Base-by-base conservation (phyloP, 2,329 filamentous ascomycete genomes). In the Ampelomyces quisqualis region DNA sequence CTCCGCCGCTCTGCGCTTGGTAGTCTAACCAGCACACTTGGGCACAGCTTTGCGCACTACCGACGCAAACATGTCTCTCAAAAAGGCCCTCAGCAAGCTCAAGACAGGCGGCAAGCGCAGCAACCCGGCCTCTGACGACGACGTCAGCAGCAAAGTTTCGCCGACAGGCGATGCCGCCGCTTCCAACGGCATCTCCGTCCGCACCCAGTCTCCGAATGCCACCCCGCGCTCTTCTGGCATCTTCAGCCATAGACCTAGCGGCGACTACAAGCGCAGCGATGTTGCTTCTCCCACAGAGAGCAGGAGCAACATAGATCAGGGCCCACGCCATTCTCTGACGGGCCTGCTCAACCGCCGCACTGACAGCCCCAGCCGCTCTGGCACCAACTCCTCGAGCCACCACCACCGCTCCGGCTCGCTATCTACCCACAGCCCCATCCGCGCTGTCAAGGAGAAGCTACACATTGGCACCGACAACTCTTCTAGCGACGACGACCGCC, bases 51-150 rank as follows among this genome's bases (percentile, higher is more conserved):
- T n/a, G 45, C 48, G 49, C 47, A 43, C 33, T 41, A 47, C 37
- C 45, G 24, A 38, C 29, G 45, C 41, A 44, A 57, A 47, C 56
- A 55, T 61, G 49, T 70, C 71, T 38, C 69, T 75, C 51, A 75
- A 74, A 54, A 74, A 73, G 57, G 72, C 70, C 19, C 60, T 71
- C 36, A 64, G 58, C 34, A 71, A 70, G 60, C 62, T 75, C 46
- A 71, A 70, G 60, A 60, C 69, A 21, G 61, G 58, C 43, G 37
- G 51, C 34, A 53, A n/a, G n/a, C n/a, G 49, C 53, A 61, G 63
- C 44, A 61, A 51, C 33, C 56, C 61, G 7, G 48, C 55, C 28
- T 68, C 63, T 5, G 66, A 68, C 44, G 61, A 67, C 19, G 68
- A 70, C 40, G 49, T 36, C 36, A 49, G 54, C 34, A 17, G 58